These are phyloP conservation scores for Ustilago crameri DNA, from an alignment of 1,284 basidiomycete species.

Conservation along the genomic window DNA sequence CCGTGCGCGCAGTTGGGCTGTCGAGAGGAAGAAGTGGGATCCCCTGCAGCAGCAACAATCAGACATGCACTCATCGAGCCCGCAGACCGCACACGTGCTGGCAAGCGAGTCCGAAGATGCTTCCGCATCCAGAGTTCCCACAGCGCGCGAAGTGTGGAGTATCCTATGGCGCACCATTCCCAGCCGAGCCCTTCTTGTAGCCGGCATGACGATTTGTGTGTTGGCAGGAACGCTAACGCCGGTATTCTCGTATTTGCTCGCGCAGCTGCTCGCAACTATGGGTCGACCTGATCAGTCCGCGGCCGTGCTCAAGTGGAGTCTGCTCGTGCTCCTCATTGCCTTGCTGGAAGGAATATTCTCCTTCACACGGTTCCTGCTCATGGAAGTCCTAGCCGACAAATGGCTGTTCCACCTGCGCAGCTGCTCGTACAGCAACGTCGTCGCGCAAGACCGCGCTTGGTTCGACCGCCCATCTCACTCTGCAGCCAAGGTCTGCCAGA, in stretches of 20 bases:
- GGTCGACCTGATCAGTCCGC: constrained; percentile 76
- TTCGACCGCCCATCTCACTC: constrained; percentile 81
- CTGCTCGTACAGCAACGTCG: constrained; percentile 74
- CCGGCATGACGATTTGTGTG: constrained; percentile 74
- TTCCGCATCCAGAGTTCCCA: constrained; percentile 2
- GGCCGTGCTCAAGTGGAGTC: constrained; percentile 40
- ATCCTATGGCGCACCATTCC: constrained; percentile 80
- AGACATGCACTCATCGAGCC: not conserved
- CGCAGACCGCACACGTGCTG: not conserved
- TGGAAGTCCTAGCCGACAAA: constrained; percentile 76
- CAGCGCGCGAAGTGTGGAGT: constrained; percentile 13
- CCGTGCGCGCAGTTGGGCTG: constrained; percentile 5
- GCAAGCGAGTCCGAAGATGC: not conserved
- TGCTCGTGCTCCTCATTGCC: constrained; percentile 76
- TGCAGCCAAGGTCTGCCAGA: constrained; percentile 76
- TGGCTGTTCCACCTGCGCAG: constrained; percentile 82
- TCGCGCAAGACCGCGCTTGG: constrained; percentile 88
- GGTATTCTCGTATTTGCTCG: constrained; percentile 88
- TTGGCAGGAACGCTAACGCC: constrained; percentile 85
- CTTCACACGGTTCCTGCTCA: constrained; percentile 72
- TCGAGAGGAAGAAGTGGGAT: constrained; percentile 29
- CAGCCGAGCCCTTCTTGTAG: constrained; percentile 76
- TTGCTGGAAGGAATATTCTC: constrained; percentile 81
- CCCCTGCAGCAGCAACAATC: not conserved
- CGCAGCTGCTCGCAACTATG: constrained; percentile 77